Evolutionary conservation across 345 rosid genomes (phyloP).

Genomic region (Schrenkiella parvula): DNA sequence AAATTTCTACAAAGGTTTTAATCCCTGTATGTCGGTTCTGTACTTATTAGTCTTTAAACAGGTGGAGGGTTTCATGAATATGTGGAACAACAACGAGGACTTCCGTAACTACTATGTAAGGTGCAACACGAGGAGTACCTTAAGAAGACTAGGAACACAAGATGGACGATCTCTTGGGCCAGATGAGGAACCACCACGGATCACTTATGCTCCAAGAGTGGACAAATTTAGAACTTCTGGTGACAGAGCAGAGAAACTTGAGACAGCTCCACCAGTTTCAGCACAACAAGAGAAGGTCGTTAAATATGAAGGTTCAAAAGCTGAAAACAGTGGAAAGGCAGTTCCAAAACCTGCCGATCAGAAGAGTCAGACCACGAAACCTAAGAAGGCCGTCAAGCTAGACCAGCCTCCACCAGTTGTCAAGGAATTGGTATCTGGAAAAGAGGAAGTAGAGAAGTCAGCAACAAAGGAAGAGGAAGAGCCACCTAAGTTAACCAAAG

Average conservation of each 20-base stretch:
- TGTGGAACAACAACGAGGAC: constrained; percentile 59
- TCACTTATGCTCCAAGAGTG: constrained; percentile 37
- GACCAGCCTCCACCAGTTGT: constrained; percentile 28
- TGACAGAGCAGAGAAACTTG: constrained; percentile 32
- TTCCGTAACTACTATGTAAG: constrained; percentile 63
- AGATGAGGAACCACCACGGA: constrained; percentile 57
- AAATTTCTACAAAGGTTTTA: background rate
- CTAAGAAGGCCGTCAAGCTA: constrained; percentile 39
- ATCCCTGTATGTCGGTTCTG: background rate
- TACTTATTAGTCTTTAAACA: constrained; percentile 34
- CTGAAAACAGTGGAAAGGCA: constrained; percentile 30
- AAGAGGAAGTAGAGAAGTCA: constrained; percentile 42
- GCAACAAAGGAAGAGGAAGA: constrained; percentile 41
- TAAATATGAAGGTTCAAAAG: constrained; percentile 33
- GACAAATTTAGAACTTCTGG: constrained; percentile 36
- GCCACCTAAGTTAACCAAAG: constrained; percentile 48
- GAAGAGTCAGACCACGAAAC: constrained; percentile 41
- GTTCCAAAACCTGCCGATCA: constrained; percentile 36
- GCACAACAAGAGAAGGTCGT: constrained; percentile 33
- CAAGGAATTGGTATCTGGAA: constrained; percentile 32
- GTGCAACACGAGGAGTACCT: constrained; percentile 56
- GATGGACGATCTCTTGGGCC: constrained; percentile 91
- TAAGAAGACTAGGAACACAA: constrained; percentile 63
- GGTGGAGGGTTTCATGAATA: constrained; percentile 67
- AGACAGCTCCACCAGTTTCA: constrained; percentile 26